phyloP scores from a whole-genome alignment of 192 early-diverging fungal genomes.

The Chytriomyces confervae region DNA sequence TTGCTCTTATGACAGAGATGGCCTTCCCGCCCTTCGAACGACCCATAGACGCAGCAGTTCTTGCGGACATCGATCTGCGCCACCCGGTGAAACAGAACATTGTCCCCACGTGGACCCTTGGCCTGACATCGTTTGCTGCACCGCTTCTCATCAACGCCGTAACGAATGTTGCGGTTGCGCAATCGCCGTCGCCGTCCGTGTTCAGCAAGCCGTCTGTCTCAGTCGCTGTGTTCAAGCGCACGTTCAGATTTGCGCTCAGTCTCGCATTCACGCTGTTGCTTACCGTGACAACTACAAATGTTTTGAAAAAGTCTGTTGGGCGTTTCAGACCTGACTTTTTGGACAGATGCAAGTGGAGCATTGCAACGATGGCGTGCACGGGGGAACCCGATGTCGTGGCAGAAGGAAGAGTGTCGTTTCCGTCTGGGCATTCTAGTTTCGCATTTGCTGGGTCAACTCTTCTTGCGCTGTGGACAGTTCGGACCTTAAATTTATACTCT shows the following conservation, averaged over 20 bases:
- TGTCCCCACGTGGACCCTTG: constrained; percentile 13
- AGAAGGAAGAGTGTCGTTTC: constrained; percentile 87
- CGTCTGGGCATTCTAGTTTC: constrained; percentile 86
- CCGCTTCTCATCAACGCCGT: not conserved
- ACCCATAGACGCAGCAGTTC: constrained; percentile 26
- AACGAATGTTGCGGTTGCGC: too few relatives aligned
- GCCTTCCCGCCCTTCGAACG: constrained; percentile 26
- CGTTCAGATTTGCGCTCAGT: constrained; percentile 24
- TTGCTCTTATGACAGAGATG: constrained; percentile 7
- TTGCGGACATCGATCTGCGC: constrained; percentile 25
- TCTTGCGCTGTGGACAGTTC: constrained; percentile 4
- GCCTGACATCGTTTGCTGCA: not conserved
- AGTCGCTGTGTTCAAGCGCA: constrained; percentile 7
- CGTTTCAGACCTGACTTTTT: constrained; percentile 76
- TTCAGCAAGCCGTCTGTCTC: not conserved
- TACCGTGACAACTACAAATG: constrained; percentile 18
- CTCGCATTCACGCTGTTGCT: not conserved
- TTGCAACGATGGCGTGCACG: constrained; percentile 37
- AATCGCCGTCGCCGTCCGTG: not conserved
- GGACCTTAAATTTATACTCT: not conserved
- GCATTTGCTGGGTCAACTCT: constrained; percentile 35
- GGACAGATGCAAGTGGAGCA: constrained; percentile 55
- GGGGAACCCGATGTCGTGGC: constrained; percentile 52
- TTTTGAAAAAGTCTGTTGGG: constrained; percentile 47
- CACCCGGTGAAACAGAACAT: constrained; percentile 29